phyloP scores from a whole-genome alignment of 2,329 filamentous ascomycete genomes.

The Zasmidium cellare region DNA sequence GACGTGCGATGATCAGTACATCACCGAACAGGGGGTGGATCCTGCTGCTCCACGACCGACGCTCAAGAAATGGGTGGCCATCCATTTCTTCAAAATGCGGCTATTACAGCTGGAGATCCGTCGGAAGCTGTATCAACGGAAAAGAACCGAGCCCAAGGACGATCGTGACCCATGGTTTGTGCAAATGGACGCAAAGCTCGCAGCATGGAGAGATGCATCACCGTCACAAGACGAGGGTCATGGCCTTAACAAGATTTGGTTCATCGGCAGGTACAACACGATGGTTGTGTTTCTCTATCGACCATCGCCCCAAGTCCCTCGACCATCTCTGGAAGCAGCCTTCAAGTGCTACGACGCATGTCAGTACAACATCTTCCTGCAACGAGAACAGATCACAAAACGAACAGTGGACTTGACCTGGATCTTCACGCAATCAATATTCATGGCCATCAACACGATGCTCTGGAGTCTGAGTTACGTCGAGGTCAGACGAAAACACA shows the following conservation, averaged over 20 bases:
- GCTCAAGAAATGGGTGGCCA: constrained; percentile 81
- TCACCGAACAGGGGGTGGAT: constrained; percentile 73
- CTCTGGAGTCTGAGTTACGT: constrained; percentile 90
- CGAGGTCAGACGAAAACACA: constrained; percentile 72
- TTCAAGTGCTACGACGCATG: constrained; percentile 80
- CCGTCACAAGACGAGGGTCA: constrained; percentile 69
- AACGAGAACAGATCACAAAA: constrained; percentile 75
- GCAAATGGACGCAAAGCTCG: constrained; percentile 74
- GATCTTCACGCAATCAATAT: constrained; percentile 87
- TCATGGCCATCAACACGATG: constrained; percentile 88
- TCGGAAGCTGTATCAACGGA: constrained; percentile 81
- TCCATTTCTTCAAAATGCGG: constrained; percentile 93
- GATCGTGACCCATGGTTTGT: constrained; percentile 86
- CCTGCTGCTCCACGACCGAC: constrained; percentile 65
- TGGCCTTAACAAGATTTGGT: constrained; percentile 69
- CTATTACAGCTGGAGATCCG: constrained; percentile 85
- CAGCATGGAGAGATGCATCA: constrained; percentile 74
- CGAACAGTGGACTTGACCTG: constrained; percentile 83
- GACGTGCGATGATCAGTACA: constrained; percentile 77
- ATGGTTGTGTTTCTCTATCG: constrained; percentile 87
- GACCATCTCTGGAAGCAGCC: constrained; percentile 77
- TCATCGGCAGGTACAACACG: constrained; percentile 72
- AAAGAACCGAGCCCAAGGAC: constrained; percentile 71
- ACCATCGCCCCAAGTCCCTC: constrained; percentile 87
- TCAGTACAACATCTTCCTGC: constrained; percentile 76